Evolutionary conservation across 805 yeast genomes (phyloP), one percentile per base, ranked within the genome.

Genomic region (Yarrowia porcina): DNA sequence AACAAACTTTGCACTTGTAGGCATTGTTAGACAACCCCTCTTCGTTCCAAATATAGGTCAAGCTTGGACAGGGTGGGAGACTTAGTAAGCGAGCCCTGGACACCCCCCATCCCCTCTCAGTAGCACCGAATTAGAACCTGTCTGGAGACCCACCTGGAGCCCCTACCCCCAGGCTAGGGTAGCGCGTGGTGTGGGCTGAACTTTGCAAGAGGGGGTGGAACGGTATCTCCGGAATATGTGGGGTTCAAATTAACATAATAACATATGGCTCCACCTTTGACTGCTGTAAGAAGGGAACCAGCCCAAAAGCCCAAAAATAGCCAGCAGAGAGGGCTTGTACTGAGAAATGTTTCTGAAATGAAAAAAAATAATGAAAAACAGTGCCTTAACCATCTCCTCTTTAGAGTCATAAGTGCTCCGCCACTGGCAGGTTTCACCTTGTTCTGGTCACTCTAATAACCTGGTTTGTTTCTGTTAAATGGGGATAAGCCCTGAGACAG

Each of bases 141-240:
- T 10, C 23, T 36, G 41, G 41, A 36, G 21, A 36, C 41, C 11
- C 15, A 35, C 20, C 38, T n/a, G 38, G n/a, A n/a, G n/a, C n/a
- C n/a, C n/a, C n/a, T n/a, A n/a, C n/a, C n/a, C n/a, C n/a, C n/a
- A n/a, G n/a, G n/a, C n/a, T n/a, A n/a, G 23, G 15, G 21, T 18
- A 36, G 21, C 21, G 23, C 41, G 23, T 27, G 44, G 28, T 17
- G 44, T 39, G 49, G n/a, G 33, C 32, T 42, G 49, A 42, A 42
- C 49, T 42, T 25, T 27, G n/a, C 33, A 42, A 15, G 21, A 27
- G 21, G 21, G 49, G 32, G n/a, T n/a, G n/a, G n/a, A n/a, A n/a
- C 13, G 41, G 15, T 45, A 45, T 28, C 52, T 45, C 52, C 52
- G 52, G 52, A 45, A 45, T 45, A 28, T 45, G 52, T 28, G 52